A percentile compares a stretch with the other conserved stretches of the same genome.
Evolutionary conservation across 768 basidiomycete species (phyloP).

Genomic region (Termitomyces titanicus): DNA sequence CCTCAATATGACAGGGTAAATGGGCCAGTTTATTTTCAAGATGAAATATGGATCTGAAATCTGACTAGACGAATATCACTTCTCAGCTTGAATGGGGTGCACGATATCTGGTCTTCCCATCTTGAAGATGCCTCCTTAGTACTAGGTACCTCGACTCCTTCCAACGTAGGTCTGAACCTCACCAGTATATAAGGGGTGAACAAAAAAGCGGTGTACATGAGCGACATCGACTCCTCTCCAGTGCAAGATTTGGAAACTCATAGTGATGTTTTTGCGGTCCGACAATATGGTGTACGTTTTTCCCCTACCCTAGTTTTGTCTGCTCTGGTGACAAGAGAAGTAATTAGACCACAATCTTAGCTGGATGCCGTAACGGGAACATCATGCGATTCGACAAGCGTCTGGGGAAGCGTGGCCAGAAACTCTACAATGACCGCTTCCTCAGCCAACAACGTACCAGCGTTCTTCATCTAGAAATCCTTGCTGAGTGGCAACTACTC

Average conservation of each 20-base stretch:
- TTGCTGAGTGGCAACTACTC: slow-evolving; percentile 51
- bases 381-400: slow-evolving; percentile 59
- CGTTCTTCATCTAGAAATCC: slow-evolving; percentile 47
- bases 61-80: slow-evolving; percentile 30
- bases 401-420: slow-evolving; percentile 30
- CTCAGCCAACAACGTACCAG: slow-evolving; percentile 33
- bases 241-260: slow-evolving; percentile 43
- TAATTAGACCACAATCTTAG: slow-evolving; percentile 45
- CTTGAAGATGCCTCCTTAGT: slow-evolving; percentile 45
- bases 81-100: slow-evolving; percentile 33
- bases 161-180: background rate
- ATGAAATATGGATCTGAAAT: slow-evolving; percentile 7
- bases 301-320: background rate
- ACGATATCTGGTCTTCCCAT: slow-evolving; percentile 58
- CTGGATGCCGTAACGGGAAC: slow-evolving; percentile 58
- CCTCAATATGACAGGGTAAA: slow-evolving; percentile 34
- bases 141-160: slow-evolving; percentile 39
- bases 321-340: background rate
- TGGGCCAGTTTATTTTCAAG: slow-evolving; percentile 7
- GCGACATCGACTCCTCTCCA: slow-evolving; percentile 41
- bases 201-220: slow-evolving; percentile 46
- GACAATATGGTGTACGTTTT: slow-evolving; percentile 44
- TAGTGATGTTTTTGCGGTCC: slow-evolving; percentile 64
- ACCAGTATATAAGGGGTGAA: slow-evolving; percentile 42
- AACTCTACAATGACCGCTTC: slow-evolving; percentile 38